Evolutionary conservation across 371 early-diverging fungal genomes (phyloP), one percentile per base, ranked within the genome.

Genomic region (Lichtheimia ornata): DNA sequence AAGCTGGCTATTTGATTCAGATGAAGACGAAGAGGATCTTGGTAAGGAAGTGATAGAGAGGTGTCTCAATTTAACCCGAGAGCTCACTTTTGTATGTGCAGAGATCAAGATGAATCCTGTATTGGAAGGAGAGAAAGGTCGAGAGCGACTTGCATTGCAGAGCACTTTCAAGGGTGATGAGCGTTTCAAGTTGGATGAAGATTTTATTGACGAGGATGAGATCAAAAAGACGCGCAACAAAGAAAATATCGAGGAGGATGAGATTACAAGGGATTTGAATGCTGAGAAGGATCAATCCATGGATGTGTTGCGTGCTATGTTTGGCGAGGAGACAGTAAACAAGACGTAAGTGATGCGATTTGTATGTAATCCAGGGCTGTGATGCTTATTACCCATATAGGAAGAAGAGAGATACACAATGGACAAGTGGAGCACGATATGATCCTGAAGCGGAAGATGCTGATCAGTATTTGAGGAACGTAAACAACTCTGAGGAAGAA

Each of bases 1-100:
- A 24, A 82, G 79, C 56, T 83, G 82, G 68, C 73, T 85, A 69
- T 85, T 85, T 64, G 84, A 84, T 59, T 84, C 84, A 22, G 74
- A 73, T 4, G 64, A 64, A 2, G 72, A 72, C 13, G 71, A 70
- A 4, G 72, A 66, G 20, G 71, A 73, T 24, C 65, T 67, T 15
- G 42, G 47, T 52, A 44, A 30, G 30, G 14, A 40, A 17, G 17
- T 2, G 14, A 18, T 15, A 17, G 4, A 45, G 7, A 5, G 7
- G 45, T 6, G 6, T 15, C 15, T 47, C 47, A n/a, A 17, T 47
- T n/a, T 47, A 17, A n/a, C 17, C 9, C 47, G 0, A 2, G 6
- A 35, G 5, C 47, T 22, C 47, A 47, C 28, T 20, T 18, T 58
- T 58, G 27, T 58, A 35, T 44, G 17, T 14, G n/a, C 65, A 59